Percentiles rank a stretch among this genome's conserved stretches.
Evolutionary conservation across 768 basidiomycete genomes (phyloP).

Genomic region (Russula sp.): DNA sequence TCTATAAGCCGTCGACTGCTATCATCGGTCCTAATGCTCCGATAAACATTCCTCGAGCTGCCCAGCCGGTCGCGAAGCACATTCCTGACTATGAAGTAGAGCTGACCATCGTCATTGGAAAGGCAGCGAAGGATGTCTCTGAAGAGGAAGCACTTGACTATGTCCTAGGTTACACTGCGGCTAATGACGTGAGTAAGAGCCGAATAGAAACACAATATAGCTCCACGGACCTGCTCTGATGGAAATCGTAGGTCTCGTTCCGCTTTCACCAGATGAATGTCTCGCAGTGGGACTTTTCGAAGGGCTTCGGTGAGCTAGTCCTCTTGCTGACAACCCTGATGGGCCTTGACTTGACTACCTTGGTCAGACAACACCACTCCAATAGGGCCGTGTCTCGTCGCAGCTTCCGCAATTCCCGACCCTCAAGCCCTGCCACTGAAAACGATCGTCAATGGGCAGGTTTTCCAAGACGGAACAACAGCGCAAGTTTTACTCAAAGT

Average conservation of each 20-base stretch:
- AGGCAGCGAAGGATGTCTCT: constrained; percentile 69
- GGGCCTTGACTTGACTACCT: neutral
- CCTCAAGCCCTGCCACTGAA: constrained; percentile 60
- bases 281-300: constrained; percentile 86
- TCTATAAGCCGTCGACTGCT: constrained; percentile 70
- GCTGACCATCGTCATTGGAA: constrained; percentile 77
- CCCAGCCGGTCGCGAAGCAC: constrained; percentile 65
- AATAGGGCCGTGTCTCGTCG: constrained; percentile 76
- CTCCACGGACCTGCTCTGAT: neutral
- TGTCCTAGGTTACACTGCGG: constrained; percentile 75
- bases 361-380: constrained; percentile 60
- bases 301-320: constrained; percentile 61
- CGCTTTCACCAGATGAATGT: constrained; percentile 74
- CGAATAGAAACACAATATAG: neutral
- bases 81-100: constrained; percentile 82
- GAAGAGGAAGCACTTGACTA: constrained; percentile 81
- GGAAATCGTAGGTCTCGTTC: constrained; percentile 57
- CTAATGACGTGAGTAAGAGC: constrained; percentile 56
- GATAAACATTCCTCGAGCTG: constrained; percentile 57
- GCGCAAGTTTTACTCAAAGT: constrained; percentile 42
- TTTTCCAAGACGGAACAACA: constrained; percentile 74
- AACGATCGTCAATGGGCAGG: constrained; percentile 58
- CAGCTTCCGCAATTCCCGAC: constrained; percentile 54
- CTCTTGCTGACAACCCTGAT: neutral
- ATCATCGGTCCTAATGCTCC: constrained; percentile 67